Conservation (phyloP, 805 yeast species). For the Zygosaccharomyces lentus region DNA sequence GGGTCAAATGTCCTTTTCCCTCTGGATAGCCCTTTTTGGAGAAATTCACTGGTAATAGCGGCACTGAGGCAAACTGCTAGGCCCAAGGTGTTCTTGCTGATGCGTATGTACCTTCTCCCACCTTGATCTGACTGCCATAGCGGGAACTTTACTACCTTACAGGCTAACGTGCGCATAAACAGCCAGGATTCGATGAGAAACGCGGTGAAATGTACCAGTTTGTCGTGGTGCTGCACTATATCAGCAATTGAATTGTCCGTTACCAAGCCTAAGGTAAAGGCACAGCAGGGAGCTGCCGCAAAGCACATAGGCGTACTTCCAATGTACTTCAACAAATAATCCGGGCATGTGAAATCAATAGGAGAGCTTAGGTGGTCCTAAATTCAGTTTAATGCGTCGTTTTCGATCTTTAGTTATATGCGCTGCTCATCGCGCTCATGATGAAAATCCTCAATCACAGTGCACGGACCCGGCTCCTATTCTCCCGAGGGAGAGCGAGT, state of each 20-base stretch:
- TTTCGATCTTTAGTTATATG: background rate
- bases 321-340: slow-evolving; percentile 12
- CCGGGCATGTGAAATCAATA: background rate
- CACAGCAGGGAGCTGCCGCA: slow-evolving; percentile 15
- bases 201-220: slow-evolving; percentile 45
- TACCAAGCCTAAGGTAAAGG: slow-evolving; percentile 32
- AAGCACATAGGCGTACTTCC: slow-evolving; percentile 17
- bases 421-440: background rate
- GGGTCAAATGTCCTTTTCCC: slow-evolving; percentile 46
- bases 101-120: background rate
- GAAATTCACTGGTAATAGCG: slow-evolving; percentile 47
- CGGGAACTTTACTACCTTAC: slow-evolving; percentile 12
- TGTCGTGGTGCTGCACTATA: slow-evolving; percentile 47
- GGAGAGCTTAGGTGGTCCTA: too few relatives aligned
- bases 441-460: background rate
- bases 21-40: slow-evolving; percentile 36
- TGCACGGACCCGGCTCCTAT: background rate
- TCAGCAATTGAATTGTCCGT: slow-evolving; percentile 38
- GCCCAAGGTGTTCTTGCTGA: slow-evolving; percentile 32
- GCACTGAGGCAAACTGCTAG: slow-evolving; percentile 44
- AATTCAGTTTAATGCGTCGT: too few relatives aligned
- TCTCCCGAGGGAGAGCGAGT: background rate
- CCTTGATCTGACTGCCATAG: background rate
- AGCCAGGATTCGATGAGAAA: slow-evolving; percentile 47
- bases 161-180: slow-evolving; percentile 45